Conservation (phyloP, 106 monocot species). For the Agapanthus africanus region DNA sequence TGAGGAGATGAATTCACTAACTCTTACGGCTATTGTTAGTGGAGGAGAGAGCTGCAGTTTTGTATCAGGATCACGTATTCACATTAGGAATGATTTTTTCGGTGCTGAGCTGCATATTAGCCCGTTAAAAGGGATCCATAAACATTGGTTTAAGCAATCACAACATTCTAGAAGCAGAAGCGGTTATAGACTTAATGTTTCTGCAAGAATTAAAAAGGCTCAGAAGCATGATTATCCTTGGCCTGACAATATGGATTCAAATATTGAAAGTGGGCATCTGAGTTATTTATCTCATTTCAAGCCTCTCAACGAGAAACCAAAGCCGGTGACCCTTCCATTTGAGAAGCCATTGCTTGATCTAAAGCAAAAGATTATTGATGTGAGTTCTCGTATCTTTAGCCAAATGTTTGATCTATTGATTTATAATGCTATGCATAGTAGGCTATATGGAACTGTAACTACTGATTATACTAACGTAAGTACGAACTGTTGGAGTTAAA, state of each 20-base stretch:
- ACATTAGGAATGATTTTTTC: constrained; percentile 19
- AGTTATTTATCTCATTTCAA: constrained; percentile 68
- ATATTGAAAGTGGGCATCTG: constrained; percentile 56
- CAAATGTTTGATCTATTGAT: background rate
- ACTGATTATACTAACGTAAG: background rate
- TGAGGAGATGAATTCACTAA: constrained; percentile 45
- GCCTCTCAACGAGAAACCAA: constrained; percentile 49
- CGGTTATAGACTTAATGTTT: constrained; percentile 15
- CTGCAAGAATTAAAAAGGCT: too few relatives aligned
- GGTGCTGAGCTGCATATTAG: constrained; percentile 3
- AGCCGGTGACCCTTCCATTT: constrained; percentile 62
- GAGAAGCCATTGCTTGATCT: constrained; percentile 74
- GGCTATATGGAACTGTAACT: background rate
- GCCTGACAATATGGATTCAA: constrained; percentile 66
- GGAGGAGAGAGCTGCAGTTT: constrained; percentile 45
- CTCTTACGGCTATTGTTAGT: constrained; percentile 22
- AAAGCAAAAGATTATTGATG: constrained; percentile 61
- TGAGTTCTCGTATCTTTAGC: constrained; percentile 17
- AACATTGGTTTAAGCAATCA: constrained; percentile 35
- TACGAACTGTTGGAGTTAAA: too few relatives aligned
- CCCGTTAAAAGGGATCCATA: constrained; percentile 14
- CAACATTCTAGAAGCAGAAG: constrained; percentile 14
- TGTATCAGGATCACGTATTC: constrained; percentile 43
- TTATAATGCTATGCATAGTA: too few relatives aligned
- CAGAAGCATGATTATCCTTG: constrained; percentile 80